These are phyloP conservation scores for Vigna trinervia DNA, from an alignment of 306 rosid species.

Conservation along the genomic window DNA sequence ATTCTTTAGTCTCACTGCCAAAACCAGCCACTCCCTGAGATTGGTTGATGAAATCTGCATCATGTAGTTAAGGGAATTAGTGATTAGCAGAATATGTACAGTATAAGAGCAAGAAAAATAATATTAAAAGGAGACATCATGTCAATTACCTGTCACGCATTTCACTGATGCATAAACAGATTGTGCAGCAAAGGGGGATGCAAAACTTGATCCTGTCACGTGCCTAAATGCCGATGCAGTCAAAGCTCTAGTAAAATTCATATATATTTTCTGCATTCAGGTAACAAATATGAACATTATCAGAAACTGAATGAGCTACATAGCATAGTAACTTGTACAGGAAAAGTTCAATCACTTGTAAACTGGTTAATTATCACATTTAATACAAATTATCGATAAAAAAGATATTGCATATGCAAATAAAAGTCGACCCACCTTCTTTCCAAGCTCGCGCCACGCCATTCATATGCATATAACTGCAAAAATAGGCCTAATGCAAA, in stretches of 20 bases:
- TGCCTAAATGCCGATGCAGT: conserved; percentile 50
- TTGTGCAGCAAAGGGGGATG: conserved; percentile 45
- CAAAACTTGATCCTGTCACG: conserved; percentile 46
- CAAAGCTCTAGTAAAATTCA: conserved; percentile 56
- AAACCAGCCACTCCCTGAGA: conserved; percentile 40
- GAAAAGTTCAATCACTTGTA: conserved; percentile 18
- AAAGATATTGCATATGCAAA: not conserved
- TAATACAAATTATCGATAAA: not conserved
- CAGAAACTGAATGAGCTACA: conserved; percentile 17
- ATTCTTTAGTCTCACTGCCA: conserved; percentile 50
- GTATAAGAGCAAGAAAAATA: conserved; percentile 28
- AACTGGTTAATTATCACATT: conserved; percentile 12
- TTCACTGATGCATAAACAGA: conserved; percentile 53
- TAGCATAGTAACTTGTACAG: not conserved
- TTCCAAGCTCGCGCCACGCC: conserved; percentile 84
- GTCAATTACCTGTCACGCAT: conserved; percentile 55
- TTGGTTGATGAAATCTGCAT: conserved; percentile 55
- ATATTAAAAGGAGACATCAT: conserved; percentile 32
- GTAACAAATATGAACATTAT: conserved; percentile 14
- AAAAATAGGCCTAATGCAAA: conserved; percentile 31
- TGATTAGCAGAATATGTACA: not conserved
- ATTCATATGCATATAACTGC: conserved; percentile 69
- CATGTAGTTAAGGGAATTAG: conserved; percentile 40
- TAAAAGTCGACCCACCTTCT: conserved; percentile 55
- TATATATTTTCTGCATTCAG: conserved; percentile 57